Base-by-base conservation (phyloP, 805 yeast genomes). In the Torulaspora microellipsoides region DNA sequence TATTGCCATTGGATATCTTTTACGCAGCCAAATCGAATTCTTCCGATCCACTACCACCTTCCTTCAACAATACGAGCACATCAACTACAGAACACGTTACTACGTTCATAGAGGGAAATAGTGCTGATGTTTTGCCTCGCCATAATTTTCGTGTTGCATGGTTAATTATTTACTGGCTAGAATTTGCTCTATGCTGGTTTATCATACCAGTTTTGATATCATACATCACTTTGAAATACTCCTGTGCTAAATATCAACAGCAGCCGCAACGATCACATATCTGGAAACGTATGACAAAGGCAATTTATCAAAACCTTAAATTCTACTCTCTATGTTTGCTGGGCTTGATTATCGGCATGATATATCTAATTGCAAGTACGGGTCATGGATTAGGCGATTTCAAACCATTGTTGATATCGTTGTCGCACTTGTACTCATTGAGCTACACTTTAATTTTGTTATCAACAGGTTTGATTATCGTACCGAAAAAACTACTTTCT, bases 111-210 rank as follows among this genome's bases (percentile, higher is more conserved):
- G 15, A 27, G 14, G 25, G 20, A 15, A 15, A 27, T 4, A 36
- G 5, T 28, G 33, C 28, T 27, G 39, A 14, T 33, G 35, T 15
- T 15, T 31, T 15, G 11, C 27, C 14, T 23, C 15, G 10, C 27
- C 54, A 46, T 27, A 47, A 49, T 32, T 49, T 54, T 27, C 45
- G 52, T 17, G 13, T 47, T 7, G 33, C 53, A 7, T 62, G 67
- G 67, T 33, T 52, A 13, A 20, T 49, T 11, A 51, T 62, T 4
- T 63, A 62, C 42, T 60, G 63, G 64, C 33, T 49, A 6, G 62
- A 63, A 42, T 63, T 62, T 35, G 38, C 54, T 2, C 32, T 60
- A 1, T 62, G 65, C 38, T 63, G 67, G 67, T 50, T 60, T 27
- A 38, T 58, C 17, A 46, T 63, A 10, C 67, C 67, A 5, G 57